These are phyloP conservation scores for Sporisorium iseilematis-ciliati DNA, from an alignment of 1,284 basidiomycete species.

Conservation along the genomic window DNA sequence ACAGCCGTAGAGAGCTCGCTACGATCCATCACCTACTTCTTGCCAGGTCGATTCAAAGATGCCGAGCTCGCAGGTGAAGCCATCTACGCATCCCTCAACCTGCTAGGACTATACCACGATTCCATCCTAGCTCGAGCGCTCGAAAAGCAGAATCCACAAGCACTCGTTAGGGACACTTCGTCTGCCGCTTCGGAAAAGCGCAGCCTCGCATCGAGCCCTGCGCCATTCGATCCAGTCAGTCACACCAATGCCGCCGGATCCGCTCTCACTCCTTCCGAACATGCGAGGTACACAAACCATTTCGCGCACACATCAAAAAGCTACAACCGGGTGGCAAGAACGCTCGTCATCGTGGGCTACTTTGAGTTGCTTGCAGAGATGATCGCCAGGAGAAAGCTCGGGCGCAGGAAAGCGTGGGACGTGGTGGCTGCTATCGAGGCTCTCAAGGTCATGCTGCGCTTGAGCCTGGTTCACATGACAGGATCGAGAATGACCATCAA, in stretches of 20 bases:
- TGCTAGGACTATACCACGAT: constrained; percentile 71
- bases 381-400: constrained; percentile 67
- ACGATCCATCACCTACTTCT: constrained; percentile 90
- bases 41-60: constrained; percentile 95
- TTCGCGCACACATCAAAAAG: constrained; percentile 61
- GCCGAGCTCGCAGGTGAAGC: constrained; percentile 77
- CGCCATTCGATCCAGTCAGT: constrained; percentile 5
- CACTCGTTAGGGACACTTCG: neutral
- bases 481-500: constrained; percentile 66
- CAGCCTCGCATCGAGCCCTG: neutral
- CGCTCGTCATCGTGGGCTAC: constrained; percentile 67
- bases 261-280: constrained; percentile 64
- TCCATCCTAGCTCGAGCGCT: constrained; percentile 69
- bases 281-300: constrained; percentile 70
- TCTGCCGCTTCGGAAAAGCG: constrained; percentile 13
- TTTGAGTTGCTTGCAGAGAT: constrained; percentile 71
- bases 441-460: constrained; percentile 68
- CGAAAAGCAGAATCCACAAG: constrained; percentile 34
- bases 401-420: constrained; percentile 66
- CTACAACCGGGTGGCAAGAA: constrained; percentile 66
- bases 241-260: constrained; percentile 17
- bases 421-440: constrained; percentile 70
- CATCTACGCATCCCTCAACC: constrained; percentile 70
- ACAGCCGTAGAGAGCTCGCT: constrained; percentile 87
- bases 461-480: constrained; percentile 69